phyloP scores from a whole-genome alignment of 139 green algal genomes.

The Gonium pectorale region DNA sequence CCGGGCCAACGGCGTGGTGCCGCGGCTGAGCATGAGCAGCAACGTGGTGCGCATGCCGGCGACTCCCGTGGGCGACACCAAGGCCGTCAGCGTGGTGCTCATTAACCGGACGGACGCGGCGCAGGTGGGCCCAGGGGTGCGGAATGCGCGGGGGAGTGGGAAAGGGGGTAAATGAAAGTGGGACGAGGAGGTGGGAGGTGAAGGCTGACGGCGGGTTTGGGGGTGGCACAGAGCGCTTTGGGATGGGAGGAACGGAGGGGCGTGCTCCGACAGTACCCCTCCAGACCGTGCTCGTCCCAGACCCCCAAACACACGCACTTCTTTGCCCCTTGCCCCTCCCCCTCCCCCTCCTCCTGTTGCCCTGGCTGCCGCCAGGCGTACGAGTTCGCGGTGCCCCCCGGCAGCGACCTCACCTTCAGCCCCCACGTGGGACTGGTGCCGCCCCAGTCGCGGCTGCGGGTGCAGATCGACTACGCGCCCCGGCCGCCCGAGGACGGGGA shows the following conservation, averaged over 20 bases:
- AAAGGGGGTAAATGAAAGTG: too few species aligned
- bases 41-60: constrained; percentile 68
- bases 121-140: constrained; percentile 33
- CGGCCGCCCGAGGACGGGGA: constrained; percentile 36
- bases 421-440: constrained; percentile 60
- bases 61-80: constrained; percentile 64
- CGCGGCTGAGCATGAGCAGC: constrained; percentile 57
- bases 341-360: background rate
- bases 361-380: constrained; percentile 53
- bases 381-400: constrained; percentile 68
- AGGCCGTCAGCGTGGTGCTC: constrained; percentile 58
- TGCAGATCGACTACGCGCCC: constrained; percentile 63
- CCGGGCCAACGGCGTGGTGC: constrained; percentile 55
- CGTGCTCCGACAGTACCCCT: too few species aligned
- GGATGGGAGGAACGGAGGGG: too few species aligned
- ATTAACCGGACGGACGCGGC: constrained; percentile 56
- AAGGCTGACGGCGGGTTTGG: too few species aligned
- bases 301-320: too few species aligned
- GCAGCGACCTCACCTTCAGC: constrained; percentile 60
- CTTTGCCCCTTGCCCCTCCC: background rate
- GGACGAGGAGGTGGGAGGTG: too few species aligned
- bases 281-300: too few species aligned
- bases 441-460: constrained; percentile 24
- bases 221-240: too few species aligned
- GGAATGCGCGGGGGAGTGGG: too few species aligned